Evolutionary conservation across 257 asterid species (phyloP).

Genomic region (Echium plantagineum): DNA sequence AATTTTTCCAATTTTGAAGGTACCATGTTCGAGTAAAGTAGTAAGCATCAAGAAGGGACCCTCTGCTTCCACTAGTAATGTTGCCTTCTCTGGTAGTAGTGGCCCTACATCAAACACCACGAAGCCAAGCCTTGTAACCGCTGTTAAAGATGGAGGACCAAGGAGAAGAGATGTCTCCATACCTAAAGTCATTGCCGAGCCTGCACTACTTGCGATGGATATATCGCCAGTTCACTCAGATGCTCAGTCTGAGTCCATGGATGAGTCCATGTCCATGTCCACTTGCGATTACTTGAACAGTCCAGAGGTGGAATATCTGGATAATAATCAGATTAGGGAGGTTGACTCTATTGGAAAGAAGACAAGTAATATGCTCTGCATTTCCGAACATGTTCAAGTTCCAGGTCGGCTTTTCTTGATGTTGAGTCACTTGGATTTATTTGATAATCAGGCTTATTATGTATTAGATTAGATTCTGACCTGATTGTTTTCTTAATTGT

Average conservation of each 20-base stretch:
- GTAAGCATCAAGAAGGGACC: constrained; percentile 57
- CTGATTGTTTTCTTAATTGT: constrained; percentile 6
- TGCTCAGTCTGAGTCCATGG: constrained; percentile 56
- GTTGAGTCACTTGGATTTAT: background rate
- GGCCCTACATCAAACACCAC: too few species aligned
- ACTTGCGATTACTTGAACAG: constrained; percentile 75
- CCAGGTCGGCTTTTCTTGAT: background rate
- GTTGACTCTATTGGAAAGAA: constrained; percentile 58
- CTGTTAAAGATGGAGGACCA: constrained; percentile 19
- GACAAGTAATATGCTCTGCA: constrained; percentile 48
- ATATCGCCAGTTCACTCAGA: constrained; percentile 46
- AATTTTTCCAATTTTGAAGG: constrained; percentile 23
- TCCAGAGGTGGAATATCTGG: constrained; percentile 82
- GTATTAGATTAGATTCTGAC: background rate
- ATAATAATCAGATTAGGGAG: constrained; percentile 36
- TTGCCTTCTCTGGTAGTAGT: constrained; percentile 12
- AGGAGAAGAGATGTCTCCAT: constrained; percentile 23
- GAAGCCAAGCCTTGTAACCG: constrained; percentile 8
- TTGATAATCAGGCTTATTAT: too few species aligned
- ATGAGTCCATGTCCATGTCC: constrained; percentile 80
- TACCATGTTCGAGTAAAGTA: constrained; percentile 49
- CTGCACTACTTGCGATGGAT: constrained; percentile 24
- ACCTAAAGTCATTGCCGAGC: constrained; percentile 15
- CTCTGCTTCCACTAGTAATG: constrained; percentile 29
- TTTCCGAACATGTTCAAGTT: constrained; percentile 37